Base-by-base conservation (phyloP, 257 asterid species). In the Apocynum venetum region DNA sequence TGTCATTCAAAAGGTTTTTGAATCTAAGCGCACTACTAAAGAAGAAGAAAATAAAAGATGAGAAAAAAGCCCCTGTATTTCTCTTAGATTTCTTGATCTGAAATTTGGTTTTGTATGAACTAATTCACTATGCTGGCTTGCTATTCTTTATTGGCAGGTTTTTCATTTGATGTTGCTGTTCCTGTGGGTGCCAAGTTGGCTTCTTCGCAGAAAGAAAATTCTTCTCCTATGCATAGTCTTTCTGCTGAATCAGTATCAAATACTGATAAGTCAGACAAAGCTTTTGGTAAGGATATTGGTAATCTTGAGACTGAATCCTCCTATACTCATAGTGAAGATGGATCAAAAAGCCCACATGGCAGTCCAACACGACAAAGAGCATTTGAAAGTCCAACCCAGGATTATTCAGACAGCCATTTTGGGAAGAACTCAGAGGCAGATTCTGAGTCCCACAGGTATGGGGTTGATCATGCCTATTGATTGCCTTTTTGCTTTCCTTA, bases 391-490 rank as follows among this genome's bases (percentile, higher is more conserved):
- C 97, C 97, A 47, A 82, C 96, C 44, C 82, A 77, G 77, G 97
- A 89, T 74, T 83, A 87, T 84, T 77, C 94, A 13, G 97, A 88
- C 52, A 81, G 80, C 77, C 93, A 85, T 83, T 87, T 86, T 74
- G 81, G 90, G 81, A 90, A 88, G 86, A 92, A 86, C 86, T 86
- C 87, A 56, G 94, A 90, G 48, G 91, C 89, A 25, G 97, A 96
- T 80, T 83, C 93, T 68, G 97, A 96, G 71, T 81, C 87, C 78
- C 88, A 84, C 80, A 88, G 97, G 99, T 96, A 81, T 82, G 31
- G 25, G 65, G 72, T 61, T 69, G 66, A 84, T 67, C 20, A 69
- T 77, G 25, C 59, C 63, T 40, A 40, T 84, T 75, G 8, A 5
- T 72, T 56, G 15, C 71, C 72, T 25, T 73, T 35, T 73, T 61